phyloP scores from a whole-genome alignment of 2,329 filamentous ascomycete species.

The Cytospora chrysosperma region DNA sequence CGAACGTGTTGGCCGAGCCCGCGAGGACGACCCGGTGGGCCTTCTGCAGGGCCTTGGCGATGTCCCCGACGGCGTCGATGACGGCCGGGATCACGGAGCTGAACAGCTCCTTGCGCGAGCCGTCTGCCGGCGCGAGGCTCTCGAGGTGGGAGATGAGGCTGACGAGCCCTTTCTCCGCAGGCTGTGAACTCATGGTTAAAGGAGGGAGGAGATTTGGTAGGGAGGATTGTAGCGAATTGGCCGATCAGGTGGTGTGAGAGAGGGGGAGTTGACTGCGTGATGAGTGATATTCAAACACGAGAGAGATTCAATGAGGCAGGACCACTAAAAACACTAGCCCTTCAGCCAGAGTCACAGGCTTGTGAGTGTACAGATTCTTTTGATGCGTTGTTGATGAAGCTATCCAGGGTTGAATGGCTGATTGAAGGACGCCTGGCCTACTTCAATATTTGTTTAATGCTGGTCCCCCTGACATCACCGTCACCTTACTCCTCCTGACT shows the following conservation, averaged over 20 bases:
- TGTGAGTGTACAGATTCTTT: background rate
- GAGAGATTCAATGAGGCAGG: background rate
- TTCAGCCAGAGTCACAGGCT: background rate
- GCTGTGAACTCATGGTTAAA: background rate
- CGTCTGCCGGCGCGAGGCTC: constrained; percentile 27
- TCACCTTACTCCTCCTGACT: background rate
- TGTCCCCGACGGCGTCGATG: constrained; percentile 43
- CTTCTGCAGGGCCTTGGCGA: constrained; percentile 44
- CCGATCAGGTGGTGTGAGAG: background rate
- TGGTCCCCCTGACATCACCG: background rate
- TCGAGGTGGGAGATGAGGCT: constrained; percentile 26
- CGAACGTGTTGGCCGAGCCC: constrained; percentile 56
- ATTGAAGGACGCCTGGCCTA: background rate
- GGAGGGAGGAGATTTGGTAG: background rate
- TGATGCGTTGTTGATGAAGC: background rate
- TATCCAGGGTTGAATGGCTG: background rate
- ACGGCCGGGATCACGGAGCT: constrained; percentile 49
- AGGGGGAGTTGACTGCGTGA: background rate
- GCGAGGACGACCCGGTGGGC: constrained; percentile 47
- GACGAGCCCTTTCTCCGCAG: background rate
- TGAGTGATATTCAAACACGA: background rate
- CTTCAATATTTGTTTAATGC: background rate
- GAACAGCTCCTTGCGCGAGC: constrained; percentile 36
- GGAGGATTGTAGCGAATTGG: too few species aligned
- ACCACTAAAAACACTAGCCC: background rate